Percentiles rank a stretch among this genome's conserved stretches.
These are phyloP conservation scores for Nadsonia starkeyi-henricii DNA, from an alignment of 1,139 yeast genomes.

Conservation along the genomic window DNA sequence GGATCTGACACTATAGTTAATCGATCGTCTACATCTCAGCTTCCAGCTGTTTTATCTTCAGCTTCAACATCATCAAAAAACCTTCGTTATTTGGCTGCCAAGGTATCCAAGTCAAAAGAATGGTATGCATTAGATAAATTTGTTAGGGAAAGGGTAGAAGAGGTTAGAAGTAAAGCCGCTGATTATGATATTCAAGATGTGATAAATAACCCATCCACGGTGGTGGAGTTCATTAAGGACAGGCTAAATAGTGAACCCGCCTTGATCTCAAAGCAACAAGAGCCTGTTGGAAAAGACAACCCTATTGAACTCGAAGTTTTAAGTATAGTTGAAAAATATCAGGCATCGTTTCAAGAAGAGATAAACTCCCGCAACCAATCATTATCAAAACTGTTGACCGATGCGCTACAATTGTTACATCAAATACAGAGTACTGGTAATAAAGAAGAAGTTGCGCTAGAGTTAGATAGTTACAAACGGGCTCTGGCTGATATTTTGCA, in stretches of 20 bases:
- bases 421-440: not conserved
- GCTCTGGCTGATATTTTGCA: not conserved
- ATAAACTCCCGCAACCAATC: not conserved
- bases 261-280: not conserved
- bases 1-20: slow-evolving; percentile 8
- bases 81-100: slow-evolving; percentile 1
- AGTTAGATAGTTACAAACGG: not conserved
- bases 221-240: not conserved
- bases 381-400: not conserved
- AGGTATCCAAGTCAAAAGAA: slow-evolving; percentile 11
- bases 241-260: not conserved
- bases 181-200: not conserved
- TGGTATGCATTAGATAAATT: slow-evolving; percentile 4
- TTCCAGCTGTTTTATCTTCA: slow-evolving; percentile 13
- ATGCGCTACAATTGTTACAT: not conserved
- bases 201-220: not conserved
- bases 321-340: not conserved
- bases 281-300: not conserved
- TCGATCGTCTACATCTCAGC: slow-evolving; percentile 8
- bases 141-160: not conserved
- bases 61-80: slow-evolving; percentile 14
- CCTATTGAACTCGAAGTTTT: not conserved
- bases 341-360: not conserved
- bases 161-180: not conserved
- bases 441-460: not conserved